phyloP scores from a whole-genome alignment of 1,139 yeast species.

The Candida tropicalis region DNA sequence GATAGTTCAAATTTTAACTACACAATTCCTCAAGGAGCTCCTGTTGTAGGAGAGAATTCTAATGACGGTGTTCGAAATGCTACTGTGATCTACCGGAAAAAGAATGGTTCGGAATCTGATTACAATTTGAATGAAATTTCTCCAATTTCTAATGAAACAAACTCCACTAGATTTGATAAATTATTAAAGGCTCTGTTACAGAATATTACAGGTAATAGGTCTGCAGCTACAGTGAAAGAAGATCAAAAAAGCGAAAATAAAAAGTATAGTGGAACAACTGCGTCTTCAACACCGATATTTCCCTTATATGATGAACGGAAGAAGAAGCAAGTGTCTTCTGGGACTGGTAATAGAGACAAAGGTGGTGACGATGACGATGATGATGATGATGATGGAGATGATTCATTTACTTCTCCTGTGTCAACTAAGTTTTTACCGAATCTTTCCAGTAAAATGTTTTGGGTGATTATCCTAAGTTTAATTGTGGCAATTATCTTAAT shows the following conservation, averaged over 20 bases:
- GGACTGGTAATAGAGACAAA: background rate
- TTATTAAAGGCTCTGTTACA: constrained; percentile 1
- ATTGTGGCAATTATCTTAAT: constrained; percentile 18
- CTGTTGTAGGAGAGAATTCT: background rate
- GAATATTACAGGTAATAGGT: background rate
- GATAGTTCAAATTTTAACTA: background rate
- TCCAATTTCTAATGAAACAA: constrained; percentile 17
- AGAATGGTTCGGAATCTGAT: constrained; percentile 12
- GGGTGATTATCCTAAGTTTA: constrained; percentile 9
- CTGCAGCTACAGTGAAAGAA: background rate
- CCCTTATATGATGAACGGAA: constrained; percentile 3
- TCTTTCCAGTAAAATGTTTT: constrained; percentile 1
- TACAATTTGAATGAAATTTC: constrained; percentile 20
- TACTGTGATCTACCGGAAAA: constrained; percentile 18
- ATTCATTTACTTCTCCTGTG: constrained; percentile 5
- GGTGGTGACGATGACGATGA: background rate
- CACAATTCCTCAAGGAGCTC: background rate
- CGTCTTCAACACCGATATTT: background rate
- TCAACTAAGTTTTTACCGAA: background rate
- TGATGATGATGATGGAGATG: background rate
- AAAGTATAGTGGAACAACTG: background rate
- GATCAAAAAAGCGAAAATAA: background rate
- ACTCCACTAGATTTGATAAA: constrained; percentile 2
- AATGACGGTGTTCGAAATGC: constrained; percentile 15
- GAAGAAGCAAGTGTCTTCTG: background rate